Conservation (phyloP, 148 eudicot genomes). For the Amaranthus palmeri region DNA sequence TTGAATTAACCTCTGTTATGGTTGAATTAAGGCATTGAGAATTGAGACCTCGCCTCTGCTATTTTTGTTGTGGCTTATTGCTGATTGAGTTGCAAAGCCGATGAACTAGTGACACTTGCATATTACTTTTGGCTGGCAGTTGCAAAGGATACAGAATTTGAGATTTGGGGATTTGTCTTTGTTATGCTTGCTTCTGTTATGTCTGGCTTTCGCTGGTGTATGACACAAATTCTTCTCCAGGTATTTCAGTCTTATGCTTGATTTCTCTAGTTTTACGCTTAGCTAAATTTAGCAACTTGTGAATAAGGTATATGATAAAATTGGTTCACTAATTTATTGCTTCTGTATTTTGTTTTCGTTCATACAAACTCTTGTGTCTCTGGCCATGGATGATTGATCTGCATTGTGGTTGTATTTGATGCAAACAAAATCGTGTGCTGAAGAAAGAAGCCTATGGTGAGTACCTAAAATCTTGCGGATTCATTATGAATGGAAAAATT, state of each 20-base stretch:
- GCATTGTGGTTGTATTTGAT: conserved; percentile 25
- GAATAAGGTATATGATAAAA: not conserved
- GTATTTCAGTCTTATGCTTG: conserved; percentile 33
- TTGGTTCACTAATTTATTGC: not conserved
- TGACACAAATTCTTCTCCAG: conserved; percentile 99
- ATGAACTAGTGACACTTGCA: not conserved
- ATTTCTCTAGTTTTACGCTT: not conserved
- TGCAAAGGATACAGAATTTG: conserved; percentile 93
- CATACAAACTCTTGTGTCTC: conserved; percentile 12
- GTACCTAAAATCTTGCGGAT: conserved; percentile 23
- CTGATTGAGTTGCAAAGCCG: conserved; percentile 3
- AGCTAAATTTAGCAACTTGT: too few species aligned
- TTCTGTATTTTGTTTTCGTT: not conserved
- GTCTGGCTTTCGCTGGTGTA: conserved; percentile 99
- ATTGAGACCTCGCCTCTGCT: conserved; percentile 1
- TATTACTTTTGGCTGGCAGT: conserved; percentile 36
- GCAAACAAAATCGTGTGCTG: conserved; percentile 27
- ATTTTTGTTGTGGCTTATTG: not conserved
- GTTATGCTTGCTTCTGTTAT: conserved; percentile 99
- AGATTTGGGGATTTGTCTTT: conserved; percentile 91
- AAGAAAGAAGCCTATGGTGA: conserved; percentile 94
- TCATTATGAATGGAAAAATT: not conserved
- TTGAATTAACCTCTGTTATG: not conserved
- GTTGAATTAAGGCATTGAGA: not conserved
- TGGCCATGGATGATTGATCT: conserved; percentile 10